Percentiles rank a stretch among this genome's conserved stretches.
phyloP scores from a whole-genome alignment of 306 rosid species.

The Benincasa hispida region DNA sequence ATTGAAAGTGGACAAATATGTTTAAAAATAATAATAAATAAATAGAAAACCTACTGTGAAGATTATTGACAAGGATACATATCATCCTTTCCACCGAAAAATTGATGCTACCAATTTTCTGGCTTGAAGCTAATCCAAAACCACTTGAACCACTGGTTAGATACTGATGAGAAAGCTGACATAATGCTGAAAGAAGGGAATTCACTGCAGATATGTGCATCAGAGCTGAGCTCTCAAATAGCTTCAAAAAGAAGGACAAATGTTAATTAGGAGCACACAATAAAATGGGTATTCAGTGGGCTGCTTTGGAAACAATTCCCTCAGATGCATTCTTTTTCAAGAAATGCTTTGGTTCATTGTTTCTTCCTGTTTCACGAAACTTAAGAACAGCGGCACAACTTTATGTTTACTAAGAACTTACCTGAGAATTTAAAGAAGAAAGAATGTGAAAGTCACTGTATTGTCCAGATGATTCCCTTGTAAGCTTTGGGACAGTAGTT shows the following conservation, averaged over 20 bases:
- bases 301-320: background rate
- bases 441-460: conserved; percentile 91
- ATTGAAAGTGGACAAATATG: background rate
- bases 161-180: conserved; percentile 83
- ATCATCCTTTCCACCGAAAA: conserved; percentile 96
- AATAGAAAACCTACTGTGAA: conserved; percentile 42
- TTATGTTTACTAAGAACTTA: conserved; percentile 15
- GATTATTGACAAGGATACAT: conserved; percentile 83
- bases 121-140: conserved; percentile 54
- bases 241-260: conserved; percentile 37
- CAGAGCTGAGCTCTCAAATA: conserved; percentile 91
- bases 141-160: conserved; percentile 47
- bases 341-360: background rate
- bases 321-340: background rate
- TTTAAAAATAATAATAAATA: background rate
- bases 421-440: conserved; percentile 96
- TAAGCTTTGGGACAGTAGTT: conserved; percentile 61
- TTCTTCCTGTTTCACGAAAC: background rate
- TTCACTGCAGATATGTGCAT: conserved; percentile 87
- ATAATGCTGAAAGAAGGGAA: conserved; percentile 82
- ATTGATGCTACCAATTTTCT: conserved; percentile 73
- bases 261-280: background rate
- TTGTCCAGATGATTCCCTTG: conserved; percentile 71
- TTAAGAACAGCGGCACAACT: background rate
- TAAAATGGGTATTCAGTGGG: background rate